A percentile compares a stretch with the other conserved stretches of the same genome.
Evolutionary conservation across 139 green algal species (phyloP).

Genomic region (Chlamydomonas sphaeroides): DNA sequence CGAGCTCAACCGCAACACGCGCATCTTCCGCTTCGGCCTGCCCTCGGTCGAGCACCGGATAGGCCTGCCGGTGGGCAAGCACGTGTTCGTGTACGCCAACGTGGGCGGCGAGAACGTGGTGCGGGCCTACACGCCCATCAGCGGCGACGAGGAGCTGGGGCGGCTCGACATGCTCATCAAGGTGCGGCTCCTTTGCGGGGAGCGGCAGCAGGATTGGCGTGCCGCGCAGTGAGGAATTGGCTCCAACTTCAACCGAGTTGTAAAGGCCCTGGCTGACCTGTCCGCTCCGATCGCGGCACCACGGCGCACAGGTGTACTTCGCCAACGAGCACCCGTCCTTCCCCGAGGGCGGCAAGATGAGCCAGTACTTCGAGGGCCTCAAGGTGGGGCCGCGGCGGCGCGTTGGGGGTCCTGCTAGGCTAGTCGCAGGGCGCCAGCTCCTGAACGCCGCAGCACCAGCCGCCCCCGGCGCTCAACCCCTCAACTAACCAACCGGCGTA

Average conservation of each 20-base stretch:
- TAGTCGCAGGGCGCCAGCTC: too few species aligned
- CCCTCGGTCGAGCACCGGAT: slow-evolving; percentile 86
- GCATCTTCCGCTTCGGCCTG: slow-evolving; percentile 94
- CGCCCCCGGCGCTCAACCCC: too few species aligned
- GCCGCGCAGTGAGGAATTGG: too few species aligned
- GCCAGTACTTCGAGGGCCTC: slow-evolving; percentile 73
- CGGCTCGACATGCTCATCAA: slow-evolving; percentile 98
- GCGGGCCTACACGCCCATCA: slow-evolving; percentile 96
- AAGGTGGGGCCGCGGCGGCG: too few species aligned
- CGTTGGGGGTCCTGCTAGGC: too few species aligned
- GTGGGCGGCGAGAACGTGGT: slow-evolving; percentile 90
- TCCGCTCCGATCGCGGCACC: too few species aligned
- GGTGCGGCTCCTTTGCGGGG: too few species aligned
- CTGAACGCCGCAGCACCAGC: too few species aligned
- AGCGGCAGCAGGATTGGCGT: not conserved
- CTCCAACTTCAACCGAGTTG: too few species aligned
- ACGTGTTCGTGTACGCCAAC: slow-evolving; percentile 93
- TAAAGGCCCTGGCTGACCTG: too few species aligned
- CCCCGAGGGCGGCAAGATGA: slow-evolving; percentile 88
- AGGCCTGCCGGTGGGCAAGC: slow-evolving; percentile 92
- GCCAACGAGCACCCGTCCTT: slow-evolving; percentile 88
- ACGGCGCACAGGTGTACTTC: slow-evolving; percentile 68
- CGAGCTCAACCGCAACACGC: slow-evolving; percentile 86
- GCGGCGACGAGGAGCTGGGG: slow-evolving; percentile 83
- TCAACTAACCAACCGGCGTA: too few species aligned